Evolutionary conservation across 2,329 filamentous ascomycete species (phyloP), one percentile per base, ranked within the genome.

Genomic region (Nemania abortiva): DNA sequence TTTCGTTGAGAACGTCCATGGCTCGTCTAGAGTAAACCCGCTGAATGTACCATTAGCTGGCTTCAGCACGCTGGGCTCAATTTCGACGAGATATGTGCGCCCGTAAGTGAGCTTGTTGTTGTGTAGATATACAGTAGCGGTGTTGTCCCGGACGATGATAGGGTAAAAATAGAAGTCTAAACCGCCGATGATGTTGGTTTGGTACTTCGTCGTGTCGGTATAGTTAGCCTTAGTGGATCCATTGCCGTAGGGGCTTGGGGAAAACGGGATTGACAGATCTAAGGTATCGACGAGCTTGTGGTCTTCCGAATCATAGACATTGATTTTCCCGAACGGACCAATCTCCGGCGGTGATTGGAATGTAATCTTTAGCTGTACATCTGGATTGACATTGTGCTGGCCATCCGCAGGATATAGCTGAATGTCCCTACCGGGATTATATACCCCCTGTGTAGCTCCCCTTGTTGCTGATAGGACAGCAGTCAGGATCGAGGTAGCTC

Each of bases 171-270:
- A 70, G 45, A 70, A 70, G 60, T 70, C 68, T 13, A 70, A 39
- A 1, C 68, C 68, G 15, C 68, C 68, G 20, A 70, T 70, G 49
- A 70, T 68, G n/a, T 70, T 68, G 20, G 65, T 68, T 65, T 70
- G 68, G 31, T 70, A 70, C 56, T 70, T 68, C 3, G 65, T 70
- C 15, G 65, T 70, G 49, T 70, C 68, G 3, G 64, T 68, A 45
- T 62, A 65, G 24, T 70, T 68, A 31, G 65, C 68, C 29, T 59
- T 61, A 13, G 65, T 68, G 9, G 68, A 70, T 0, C 68, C 68
- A 24, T 70, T 70, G 9, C 60, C 68, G 15, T 68, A 70, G 6
- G 60, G 68, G 27, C 65, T 68, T 11, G 68, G 68, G 9, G 68
- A 70, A 52, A 65, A 68, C 2, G 68, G 68, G 10, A 70, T 49